Percentiles rank a stretch among this genome's conserved stretches.
Evolutionary conservation across 495 filamentous ascomycete genomes (phyloP).

Genomic region (Penicillium desertorum): DNA sequence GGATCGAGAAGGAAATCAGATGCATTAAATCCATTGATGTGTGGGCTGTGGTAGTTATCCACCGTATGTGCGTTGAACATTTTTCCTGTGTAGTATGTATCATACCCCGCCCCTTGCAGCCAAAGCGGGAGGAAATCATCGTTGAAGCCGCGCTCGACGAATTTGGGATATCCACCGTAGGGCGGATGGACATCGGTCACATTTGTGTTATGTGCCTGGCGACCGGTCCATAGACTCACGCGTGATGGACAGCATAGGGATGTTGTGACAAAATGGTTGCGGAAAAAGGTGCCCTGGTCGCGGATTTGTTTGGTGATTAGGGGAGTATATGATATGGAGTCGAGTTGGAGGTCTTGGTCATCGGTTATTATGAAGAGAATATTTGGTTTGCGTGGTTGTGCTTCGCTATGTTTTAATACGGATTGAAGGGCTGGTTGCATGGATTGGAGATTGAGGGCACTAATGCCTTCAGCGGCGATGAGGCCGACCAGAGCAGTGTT

Average conservation of each 20-base stretch:
- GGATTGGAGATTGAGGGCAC: not conserved
- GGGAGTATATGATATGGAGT: constrained; percentile 59
- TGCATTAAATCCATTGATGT: constrained; percentile 55
- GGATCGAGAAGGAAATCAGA: constrained; percentile 71
- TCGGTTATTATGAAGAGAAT: constrained; percentile 66
- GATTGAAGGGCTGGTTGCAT: constrained; percentile 20
- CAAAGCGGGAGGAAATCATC: constrained; percentile 66
- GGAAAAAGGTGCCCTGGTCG: constrained; percentile 55
- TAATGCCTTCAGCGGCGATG: constrained; percentile 15
- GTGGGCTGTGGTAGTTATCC: constrained; percentile 58
- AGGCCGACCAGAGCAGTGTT: constrained; percentile 11
- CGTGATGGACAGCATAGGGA: constrained; percentile 65
- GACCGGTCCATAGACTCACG: constrained; percentile 64
- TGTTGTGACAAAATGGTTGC: constrained; percentile 61
- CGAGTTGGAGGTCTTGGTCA: constrained; percentile 63
- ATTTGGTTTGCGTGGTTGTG: constrained; percentile 43
- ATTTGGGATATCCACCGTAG: constrained; percentile 71
- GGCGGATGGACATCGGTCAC: constrained; percentile 68
- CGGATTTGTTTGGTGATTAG: constrained; percentile 51
- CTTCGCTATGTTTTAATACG: constrained; percentile 8
- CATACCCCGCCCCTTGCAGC: constrained; percentile 68
- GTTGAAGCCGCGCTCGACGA: constrained; percentile 64
- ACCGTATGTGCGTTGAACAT: constrained; percentile 65
- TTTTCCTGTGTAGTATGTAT: constrained; percentile 73
- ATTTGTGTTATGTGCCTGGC: constrained; percentile 71